A percentile compares a stretch with the other conserved stretches of the same genome.
Evolutionary conservation across 257 asterid species (phyloP).

Genomic region (Forsythia viridissima): DNA sequence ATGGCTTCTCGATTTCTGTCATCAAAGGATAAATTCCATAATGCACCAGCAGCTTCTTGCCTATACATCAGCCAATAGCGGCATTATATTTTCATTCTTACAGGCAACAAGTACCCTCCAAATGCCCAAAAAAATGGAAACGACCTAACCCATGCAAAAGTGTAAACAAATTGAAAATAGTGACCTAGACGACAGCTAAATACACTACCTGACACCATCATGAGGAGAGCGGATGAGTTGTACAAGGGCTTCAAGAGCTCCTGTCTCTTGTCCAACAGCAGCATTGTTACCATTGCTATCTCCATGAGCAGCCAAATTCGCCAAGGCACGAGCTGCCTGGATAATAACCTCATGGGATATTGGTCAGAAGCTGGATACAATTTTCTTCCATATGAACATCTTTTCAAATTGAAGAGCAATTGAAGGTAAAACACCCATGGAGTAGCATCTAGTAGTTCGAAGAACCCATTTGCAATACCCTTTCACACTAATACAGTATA

Average conservation of each 20-base stretch:
- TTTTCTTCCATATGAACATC: neutral
- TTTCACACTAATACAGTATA: neutral
- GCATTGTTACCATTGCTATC: slow-evolving; percentile 82
- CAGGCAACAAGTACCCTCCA: slow-evolving; percentile 2
- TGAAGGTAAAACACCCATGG: slow-evolving; percentile 4
- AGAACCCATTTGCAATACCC: neutral
- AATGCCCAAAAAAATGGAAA: neutral
- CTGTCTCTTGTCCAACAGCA: slow-evolving; percentile 78
- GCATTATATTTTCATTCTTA: slow-evolving; percentile 2
- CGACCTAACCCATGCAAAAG: neutral
- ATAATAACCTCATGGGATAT: slow-evolving; percentile 17
- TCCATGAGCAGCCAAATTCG: slow-evolving; percentile 89
- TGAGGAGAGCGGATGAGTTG: slow-evolving; percentile 71
- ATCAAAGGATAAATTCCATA: slow-evolving; percentile 88
- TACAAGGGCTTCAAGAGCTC: slow-evolving; percentile 87
- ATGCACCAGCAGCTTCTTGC: slow-evolving; percentile 98
- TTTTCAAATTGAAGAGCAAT: slow-evolving; percentile 4
- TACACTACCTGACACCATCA: slow-evolving; percentile 76
- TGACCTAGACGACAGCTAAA: slow-evolving; percentile 6
- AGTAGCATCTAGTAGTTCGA: slow-evolving; percentile 16
- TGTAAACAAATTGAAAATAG: neutral
- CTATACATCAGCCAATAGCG: slow-evolving; percentile 38
- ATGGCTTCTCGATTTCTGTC: slow-evolving; percentile 90
- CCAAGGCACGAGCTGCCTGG: slow-evolving; percentile 89
- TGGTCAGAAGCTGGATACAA: slow-evolving; percentile 7